Percentiles rank a stretch among this genome's conserved stretches.
Conservation (phyloP, 495 filamentous ascomycete species). For the Thermochaetoides thermophila region DNA sequence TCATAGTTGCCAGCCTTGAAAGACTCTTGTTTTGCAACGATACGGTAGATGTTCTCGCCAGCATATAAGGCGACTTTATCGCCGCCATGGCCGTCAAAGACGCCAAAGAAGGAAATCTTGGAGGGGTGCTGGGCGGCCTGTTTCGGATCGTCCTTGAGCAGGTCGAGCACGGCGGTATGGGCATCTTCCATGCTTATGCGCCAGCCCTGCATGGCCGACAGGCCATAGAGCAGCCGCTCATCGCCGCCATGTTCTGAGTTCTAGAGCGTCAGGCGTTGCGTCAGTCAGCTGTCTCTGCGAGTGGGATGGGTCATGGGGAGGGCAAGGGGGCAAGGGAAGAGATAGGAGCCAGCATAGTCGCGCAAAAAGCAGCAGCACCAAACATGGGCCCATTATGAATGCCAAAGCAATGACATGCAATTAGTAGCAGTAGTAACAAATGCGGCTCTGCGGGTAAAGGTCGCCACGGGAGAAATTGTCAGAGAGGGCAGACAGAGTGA, state of each 20-base stretch:
- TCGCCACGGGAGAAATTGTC: no score
- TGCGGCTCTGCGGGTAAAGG: no score
- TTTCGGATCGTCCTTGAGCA: conserved; percentile 48
- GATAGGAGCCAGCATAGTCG: no score
- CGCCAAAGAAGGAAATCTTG: conserved; percentile 87
- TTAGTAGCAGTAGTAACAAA: no score
- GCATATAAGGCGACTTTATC: conserved; percentile 91
- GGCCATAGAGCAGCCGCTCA: conserved; percentile 80
- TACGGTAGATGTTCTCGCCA: conserved; percentile 84
- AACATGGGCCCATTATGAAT: no score
- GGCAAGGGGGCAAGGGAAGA: no score
- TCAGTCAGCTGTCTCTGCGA: conserved; percentile 9
- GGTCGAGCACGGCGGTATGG: conserved; percentile 76
- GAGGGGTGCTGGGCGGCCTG: conserved; percentile 49
- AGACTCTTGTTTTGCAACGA: conserved; percentile 82
- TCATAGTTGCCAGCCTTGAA: conserved; percentile 86
- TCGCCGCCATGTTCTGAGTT: conserved; percentile 78
- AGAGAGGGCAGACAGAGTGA: no score
- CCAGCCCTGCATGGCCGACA: conserved; percentile 99
- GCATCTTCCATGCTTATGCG: conserved; percentile 99
- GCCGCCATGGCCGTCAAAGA: conserved; percentile 95
- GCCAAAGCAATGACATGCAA: no score
- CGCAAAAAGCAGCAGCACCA: no score
- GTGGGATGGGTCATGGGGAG: no score
- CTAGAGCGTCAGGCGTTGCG: conserved; percentile 31